A percentile compares a stretch with the other conserved stretches of the same genome.
phyloP scores from a whole-genome alignment of 2,329 filamentous ascomycete genomes.

The Apiospora phragmitis region DNA sequence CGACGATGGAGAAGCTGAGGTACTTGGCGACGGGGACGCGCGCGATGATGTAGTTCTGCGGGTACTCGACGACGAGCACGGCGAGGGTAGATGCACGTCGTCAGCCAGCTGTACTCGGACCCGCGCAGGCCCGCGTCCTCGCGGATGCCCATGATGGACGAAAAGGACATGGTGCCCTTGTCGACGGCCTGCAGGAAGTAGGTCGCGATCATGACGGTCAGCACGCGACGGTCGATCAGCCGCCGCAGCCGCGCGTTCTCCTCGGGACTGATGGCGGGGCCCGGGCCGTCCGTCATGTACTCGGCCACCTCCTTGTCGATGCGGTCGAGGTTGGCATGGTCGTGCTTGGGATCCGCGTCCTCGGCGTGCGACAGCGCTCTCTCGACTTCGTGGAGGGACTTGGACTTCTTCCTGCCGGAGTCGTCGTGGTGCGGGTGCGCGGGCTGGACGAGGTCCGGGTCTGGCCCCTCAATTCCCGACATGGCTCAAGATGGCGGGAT shows the following conservation, averaged over 20 bases:
- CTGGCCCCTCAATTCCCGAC: conserved; percentile 28
- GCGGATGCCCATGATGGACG: conserved; percentile 63
- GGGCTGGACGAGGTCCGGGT: conserved; percentile 27
- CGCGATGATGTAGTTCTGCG: conserved; percentile 55
- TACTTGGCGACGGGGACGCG: conserved; percentile 69
- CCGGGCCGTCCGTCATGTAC: conserved; percentile 56
- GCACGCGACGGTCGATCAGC: conserved; percentile 67
- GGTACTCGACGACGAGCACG: conserved; percentile 71
- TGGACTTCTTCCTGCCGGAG: conserved; percentile 17
- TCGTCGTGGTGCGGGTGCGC: conserved; percentile 23
- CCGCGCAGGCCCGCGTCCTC: conserved; percentile 47
- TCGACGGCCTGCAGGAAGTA: conserved; percentile 73
- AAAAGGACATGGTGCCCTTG: conserved; percentile 66
- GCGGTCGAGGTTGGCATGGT: conserved; percentile 48
- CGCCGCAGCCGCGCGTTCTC: conserved; percentile 62
- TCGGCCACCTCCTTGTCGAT: conserved; percentile 72
- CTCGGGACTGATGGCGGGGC: conserved; percentile 57
- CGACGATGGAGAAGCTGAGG: conserved; percentile 61
- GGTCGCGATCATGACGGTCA: conserved; percentile 70
- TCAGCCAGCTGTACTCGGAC: conserved; percentile 65
- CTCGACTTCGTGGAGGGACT: conserved; percentile 32
- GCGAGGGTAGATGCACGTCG: conserved; percentile 74
- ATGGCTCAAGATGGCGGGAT: conserved; percentile 17
- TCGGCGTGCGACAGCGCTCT: conserved; percentile 24
- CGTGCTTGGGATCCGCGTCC: conserved; percentile 36